Percentiles rank a stretch among this genome's conserved stretches.
These are phyloP conservation scores for Cubamyces sp. DNA, from an alignment of 768 basidiomycete species.

Conservation along the genomic window DNA sequence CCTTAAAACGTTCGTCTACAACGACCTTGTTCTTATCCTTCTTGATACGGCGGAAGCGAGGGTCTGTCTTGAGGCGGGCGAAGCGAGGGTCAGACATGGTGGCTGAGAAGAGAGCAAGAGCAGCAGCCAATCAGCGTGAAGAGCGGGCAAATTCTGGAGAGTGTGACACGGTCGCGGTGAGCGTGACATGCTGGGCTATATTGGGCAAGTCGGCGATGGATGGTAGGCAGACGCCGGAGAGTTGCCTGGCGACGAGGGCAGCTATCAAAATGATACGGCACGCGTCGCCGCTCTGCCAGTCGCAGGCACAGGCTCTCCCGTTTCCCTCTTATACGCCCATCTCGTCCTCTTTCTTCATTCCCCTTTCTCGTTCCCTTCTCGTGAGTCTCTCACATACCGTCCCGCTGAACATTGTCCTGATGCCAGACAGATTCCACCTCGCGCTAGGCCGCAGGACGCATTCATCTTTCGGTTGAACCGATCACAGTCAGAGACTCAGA, in stretches of 20 bases:
- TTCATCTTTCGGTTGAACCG: slow-evolving; percentile 36
- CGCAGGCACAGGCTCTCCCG: slow-evolving; percentile 14
- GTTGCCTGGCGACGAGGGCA: slow-evolving; percentile 18
- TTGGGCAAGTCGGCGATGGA: not conserved
- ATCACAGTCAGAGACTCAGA: slow-evolving; percentile 27
- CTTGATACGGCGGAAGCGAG: slow-evolving; percentile 86
- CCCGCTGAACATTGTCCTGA: slow-evolving; percentile 1
- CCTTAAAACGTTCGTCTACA: slow-evolving; percentile 91
- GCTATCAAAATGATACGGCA: slow-evolving; percentile 21
- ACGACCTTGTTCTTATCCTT: slow-evolving; percentile 81
- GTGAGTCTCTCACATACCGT: slow-evolving; percentile 21
- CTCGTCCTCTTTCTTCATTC: slow-evolving; percentile 19
- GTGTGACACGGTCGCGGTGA: slow-evolving; percentile 13
- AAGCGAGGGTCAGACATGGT: slow-evolving; percentile 87
- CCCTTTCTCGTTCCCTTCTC: slow-evolving; percentile 30
- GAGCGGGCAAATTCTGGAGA: slow-evolving; percentile 16
- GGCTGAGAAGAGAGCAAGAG: slow-evolving; percentile 11
- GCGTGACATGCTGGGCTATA: not conserved
- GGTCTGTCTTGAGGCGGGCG: slow-evolving; percentile 84
- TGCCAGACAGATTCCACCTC: slow-evolving; percentile 22
- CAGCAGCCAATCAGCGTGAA: slow-evolving; percentile 21
- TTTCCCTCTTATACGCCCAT: slow-evolving; percentile 26
- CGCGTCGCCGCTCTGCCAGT: not conserved
- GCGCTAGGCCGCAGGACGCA: slow-evolving; percentile 40
- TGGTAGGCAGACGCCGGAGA: not conserved